phyloP scores from a whole-genome alignment of 768 basidiomycete genomes.

The Russula ochroleuca region DNA sequence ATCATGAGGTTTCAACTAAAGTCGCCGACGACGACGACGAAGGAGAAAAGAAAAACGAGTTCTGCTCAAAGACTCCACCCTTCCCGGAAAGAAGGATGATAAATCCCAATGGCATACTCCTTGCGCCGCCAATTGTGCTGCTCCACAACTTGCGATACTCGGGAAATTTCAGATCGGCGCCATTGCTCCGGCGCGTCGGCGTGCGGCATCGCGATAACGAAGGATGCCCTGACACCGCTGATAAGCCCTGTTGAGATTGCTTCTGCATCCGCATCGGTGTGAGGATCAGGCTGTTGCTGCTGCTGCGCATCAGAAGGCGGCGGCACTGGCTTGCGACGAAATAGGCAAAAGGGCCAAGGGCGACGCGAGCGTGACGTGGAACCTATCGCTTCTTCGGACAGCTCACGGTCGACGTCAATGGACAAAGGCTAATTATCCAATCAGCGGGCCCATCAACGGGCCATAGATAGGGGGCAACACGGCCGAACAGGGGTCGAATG shows the following conservation, averaged over 20 bases:
- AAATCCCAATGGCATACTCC: conserved; percentile 22
- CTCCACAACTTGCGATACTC: background rate
- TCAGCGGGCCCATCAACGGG: too few relatives aligned
- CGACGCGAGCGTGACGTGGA: background rate
- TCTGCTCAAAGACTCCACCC: background rate
- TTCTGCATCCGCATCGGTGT: background rate
- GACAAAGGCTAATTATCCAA: conserved; percentile 12
- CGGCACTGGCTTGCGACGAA: background rate
- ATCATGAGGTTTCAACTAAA: background rate
- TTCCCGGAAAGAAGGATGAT: conserved; percentile 21
- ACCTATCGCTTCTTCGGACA: background rate
- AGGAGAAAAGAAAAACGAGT: background rate
- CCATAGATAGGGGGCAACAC: background rate
- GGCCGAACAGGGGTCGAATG: too few relatives aligned
- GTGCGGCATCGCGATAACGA: conserved; percentile 24
- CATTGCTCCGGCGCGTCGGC: conserved; percentile 1
- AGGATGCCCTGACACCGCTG: conserved; percentile 6
- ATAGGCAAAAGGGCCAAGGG: background rate
- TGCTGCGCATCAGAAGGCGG: background rate
- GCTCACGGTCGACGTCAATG: background rate
- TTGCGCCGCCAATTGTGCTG: conserved; percentile 11
- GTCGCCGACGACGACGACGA: background rate
- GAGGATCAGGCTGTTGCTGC: background rate
- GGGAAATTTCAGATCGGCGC: conserved; percentile 13
- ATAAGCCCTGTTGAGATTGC: background rate